These are phyloP conservation scores for Naumovozyma castellii DNA, from an alignment of 805 yeast genomes.

Conservation along the genomic window DNA sequence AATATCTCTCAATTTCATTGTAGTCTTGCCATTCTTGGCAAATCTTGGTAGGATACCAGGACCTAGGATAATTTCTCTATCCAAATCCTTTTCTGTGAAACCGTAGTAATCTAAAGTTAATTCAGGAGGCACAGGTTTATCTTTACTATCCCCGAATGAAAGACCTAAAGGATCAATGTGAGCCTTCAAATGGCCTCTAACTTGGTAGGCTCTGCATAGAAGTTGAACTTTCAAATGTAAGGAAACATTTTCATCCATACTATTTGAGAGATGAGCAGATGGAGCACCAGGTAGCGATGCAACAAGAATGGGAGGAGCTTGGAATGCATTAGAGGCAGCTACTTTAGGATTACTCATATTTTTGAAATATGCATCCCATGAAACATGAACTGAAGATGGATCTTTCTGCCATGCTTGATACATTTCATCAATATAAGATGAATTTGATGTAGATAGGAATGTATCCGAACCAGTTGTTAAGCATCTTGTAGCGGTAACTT, in stretches of 20 bases:
- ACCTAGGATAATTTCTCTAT: slow-evolving; percentile 78
- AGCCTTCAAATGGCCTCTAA: slow-evolving; percentile 94
- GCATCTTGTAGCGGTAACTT: slow-evolving; percentile 3
- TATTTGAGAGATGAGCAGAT: slow-evolving; percentile 25
- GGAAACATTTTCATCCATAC: slow-evolving; percentile 56
- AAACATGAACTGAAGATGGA: slow-evolving; percentile 83
- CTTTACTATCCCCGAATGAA: slow-evolving; percentile 62
- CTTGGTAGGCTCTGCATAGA: slow-evolving; percentile 96
- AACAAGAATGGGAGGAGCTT: slow-evolving; percentile 84
- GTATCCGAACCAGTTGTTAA: slow-evolving; percentile 40
- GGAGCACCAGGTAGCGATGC: slow-evolving; percentile 67
- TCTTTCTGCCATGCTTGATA: slow-evolving; percentile 88
- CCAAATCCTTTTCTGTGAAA: slow-evolving; percentile 77
- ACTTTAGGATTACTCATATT: slow-evolving; percentile 67
- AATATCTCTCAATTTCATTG: slow-evolving; percentile 70
- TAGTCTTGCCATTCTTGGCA: slow-evolving; percentile 47
- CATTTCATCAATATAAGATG: slow-evolving; percentile 95
- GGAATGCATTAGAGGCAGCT: slow-evolving; percentile 67
- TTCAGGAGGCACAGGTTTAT: slow-evolving; percentile 61
- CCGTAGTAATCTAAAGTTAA: slow-evolving; percentile 87
- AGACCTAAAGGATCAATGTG: slow-evolving; percentile 92
- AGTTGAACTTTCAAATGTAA: slow-evolving; percentile 92
- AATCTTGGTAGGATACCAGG: slow-evolving; percentile 96
- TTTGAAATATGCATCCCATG: slow-evolving; percentile 96
- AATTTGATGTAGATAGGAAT: slow-evolving; percentile 75